Evolutionary conservation across 495 filamentous ascomycete genomes (phyloP).

Genomic region (Pyrenopolyporus hunteri): DNA sequence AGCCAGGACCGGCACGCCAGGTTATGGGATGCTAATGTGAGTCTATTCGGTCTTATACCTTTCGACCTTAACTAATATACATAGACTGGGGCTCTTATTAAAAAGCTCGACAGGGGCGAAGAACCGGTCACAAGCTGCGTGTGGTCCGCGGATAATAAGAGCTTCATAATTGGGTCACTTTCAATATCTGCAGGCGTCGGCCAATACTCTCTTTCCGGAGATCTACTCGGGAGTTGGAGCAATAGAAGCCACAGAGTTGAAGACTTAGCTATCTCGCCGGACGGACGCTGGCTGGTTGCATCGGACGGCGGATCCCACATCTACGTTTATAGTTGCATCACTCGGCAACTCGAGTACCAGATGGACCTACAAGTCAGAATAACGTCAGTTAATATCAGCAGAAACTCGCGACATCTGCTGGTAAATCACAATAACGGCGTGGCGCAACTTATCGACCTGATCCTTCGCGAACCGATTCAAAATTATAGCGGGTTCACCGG

Average conservation of each 20-base stretch:
- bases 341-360: slow-evolving; percentile 74
- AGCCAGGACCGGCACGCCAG: slow-evolving; percentile 74
- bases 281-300: slow-evolving; percentile 78
- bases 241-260: slow-evolving; percentile 79
- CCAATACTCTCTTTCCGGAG: slow-evolving; percentile 69
- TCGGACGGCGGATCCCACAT: slow-evolving; percentile 73
- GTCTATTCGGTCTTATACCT: slow-evolving; percentile 32
- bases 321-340: slow-evolving; percentile 81
- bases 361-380: slow-evolving; percentile 68
- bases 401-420: slow-evolving; percentile 78
- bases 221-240: slow-evolving; percentile 63
- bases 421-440: slow-evolving; percentile 78
- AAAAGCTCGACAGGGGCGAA: slow-evolving; percentile 68
- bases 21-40: slow-evolving; percentile 80
- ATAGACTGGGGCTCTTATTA: slow-evolving; percentile 73
- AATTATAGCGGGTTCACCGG: slow-evolving; percentile 76
- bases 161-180: slow-evolving; percentile 81
- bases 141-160: slow-evolving; percentile 80
- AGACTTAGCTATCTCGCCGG: slow-evolving; percentile 79
- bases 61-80: slow-evolving; percentile 11
- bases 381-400: slow-evolving; percentile 80
- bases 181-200: slow-evolving; percentile 69
- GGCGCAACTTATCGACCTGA: slow-evolving; percentile 77
- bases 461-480: slow-evolving; percentile 72
- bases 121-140: slow-evolving; percentile 85